These are phyloP conservation scores for Trichosporon ovoides DNA, from an alignment of 1,284 basidiomycete species.

Conservation along the genomic window DNA sequence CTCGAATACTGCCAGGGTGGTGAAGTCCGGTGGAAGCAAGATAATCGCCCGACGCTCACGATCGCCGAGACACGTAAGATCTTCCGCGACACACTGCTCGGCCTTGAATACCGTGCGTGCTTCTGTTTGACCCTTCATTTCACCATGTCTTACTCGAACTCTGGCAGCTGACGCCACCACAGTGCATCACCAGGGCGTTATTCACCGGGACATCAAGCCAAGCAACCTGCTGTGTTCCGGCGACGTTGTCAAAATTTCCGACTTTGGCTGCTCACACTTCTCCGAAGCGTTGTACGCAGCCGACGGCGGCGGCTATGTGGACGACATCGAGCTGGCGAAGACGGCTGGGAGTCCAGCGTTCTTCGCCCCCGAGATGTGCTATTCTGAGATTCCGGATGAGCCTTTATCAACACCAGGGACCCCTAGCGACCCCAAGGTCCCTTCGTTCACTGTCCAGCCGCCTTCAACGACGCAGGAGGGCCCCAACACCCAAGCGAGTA, in stretches of 20 bases:
- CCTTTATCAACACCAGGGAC: slow-evolving; percentile 7
- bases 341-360: slow-evolving; percentile 98
- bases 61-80: slow-evolving; percentile 78
- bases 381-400: slow-evolving; percentile 41
- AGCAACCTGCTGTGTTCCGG: slow-evolving; percentile 89
- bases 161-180: slow-evolving; percentile 49
- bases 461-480: slow-evolving; percentile 21
- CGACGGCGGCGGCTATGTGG: slow-evolving; percentile 55
- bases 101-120: slow-evolving; percentile 67
- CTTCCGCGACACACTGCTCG: slow-evolving; percentile 85
- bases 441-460: slow-evolving; percentile 37
- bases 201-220: slow-evolving; percentile 98
- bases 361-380: slow-evolving; percentile 91
- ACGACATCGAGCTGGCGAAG: slow-evolving; percentile 82
- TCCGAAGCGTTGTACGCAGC: slow-evolving; percentile 69
- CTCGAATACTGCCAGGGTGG: slow-evolving; percentile 95
- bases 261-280: slow-evolving; percentile 96
- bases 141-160: not conserved
- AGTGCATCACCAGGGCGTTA: slow-evolving; percentile 92
- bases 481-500: not conserved
- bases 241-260: slow-evolving; percentile 89
- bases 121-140: not conserved
- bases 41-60: slow-evolving; percentile 66
- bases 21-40: slow-evolving; percentile 81
- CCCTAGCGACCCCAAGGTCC: slow-evolving; percentile 18